These are phyloP conservation scores for Lentinula novae-zelandiae DNA, from an alignment of 1,284 basidiomycete species.

Conservation along the genomic window DNA sequence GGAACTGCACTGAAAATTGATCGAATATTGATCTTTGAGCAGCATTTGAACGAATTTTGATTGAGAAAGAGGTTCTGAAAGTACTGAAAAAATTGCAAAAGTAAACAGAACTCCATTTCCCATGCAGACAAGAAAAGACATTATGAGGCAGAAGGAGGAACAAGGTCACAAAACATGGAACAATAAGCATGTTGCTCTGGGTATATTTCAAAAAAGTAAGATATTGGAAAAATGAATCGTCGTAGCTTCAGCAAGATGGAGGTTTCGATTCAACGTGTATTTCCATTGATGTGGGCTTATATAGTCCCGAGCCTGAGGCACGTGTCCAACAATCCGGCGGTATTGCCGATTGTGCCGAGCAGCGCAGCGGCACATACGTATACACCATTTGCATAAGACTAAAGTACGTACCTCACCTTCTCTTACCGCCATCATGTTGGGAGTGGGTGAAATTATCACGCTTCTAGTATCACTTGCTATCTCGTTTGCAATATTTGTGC, in stretches of 20 bases:
- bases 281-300: not conserved
- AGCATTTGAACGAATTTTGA: no score
- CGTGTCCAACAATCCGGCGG: not conserved
- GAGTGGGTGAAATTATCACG: constrained; percentile 37
- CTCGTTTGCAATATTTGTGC: constrained; percentile 55
- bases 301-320: not conserved
- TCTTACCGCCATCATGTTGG: constrained; percentile 29
- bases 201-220: not conserved
- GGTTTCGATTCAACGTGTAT: not conserved
- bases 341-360: no score
- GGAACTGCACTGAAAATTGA: no score
- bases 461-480: constrained; percentile 46
- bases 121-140: no score
- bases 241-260: not conserved
- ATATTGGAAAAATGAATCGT: not conserved
- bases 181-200: not conserved
- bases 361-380: no score
- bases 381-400: no score
- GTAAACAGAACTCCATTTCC: no score
- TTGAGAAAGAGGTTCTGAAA: no score
- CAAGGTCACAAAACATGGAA: no score
- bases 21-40: no score
- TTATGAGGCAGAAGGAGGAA: no score
- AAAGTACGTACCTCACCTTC: not conserved
- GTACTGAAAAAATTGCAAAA: no score